Base-by-base conservation (phyloP, 164 flowering plant species). In the Annona squamosa region DNA sequence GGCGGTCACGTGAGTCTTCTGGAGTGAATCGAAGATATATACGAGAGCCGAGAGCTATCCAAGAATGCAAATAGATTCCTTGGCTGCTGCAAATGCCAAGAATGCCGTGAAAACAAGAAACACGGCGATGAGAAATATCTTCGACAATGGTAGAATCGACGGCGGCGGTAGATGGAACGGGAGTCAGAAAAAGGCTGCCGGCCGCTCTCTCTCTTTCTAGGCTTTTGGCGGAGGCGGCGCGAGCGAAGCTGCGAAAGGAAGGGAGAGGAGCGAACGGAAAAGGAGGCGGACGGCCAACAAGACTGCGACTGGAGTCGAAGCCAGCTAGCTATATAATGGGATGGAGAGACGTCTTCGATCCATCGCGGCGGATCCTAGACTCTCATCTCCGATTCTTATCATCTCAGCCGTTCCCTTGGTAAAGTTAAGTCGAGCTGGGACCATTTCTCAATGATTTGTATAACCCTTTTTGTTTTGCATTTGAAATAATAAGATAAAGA, bases 231-330 rank as follows among this genome's bases (percentile, higher is more conserved):
- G 77, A 62, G 69, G 17, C 43, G 63, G 19, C 72, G 37, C 26
- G 41, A 64, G 64, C 12, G 73, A 26, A 26, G 37, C 37, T 26
- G 37, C 37, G 0, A 3, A 42, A 18, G 9, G 48, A 57, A 46
- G 19, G 4, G 45, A 13, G 70, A 68, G 43, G 10, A 67, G 5
- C 1, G 2, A 67, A 75, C 80, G 71, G 46, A 74, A 75, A 75
- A 81, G 71, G 46, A 74, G 75, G 79, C 77, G 82, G 85, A 73
- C 87, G 82, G 87, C 85, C 78, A 80, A 80, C 75, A 68, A 66
- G 67, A 78, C 74, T 63, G 74, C 71, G 74, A 69, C 48, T 63
- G 56, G 67, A 63, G 64, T 52, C 47, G 48, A 57, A 56, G 26
- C 9, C 37, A 26, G 37, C 37, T 26, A 26, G 37, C 37, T 43